Base-by-base conservation (phyloP, 768 basidiomycete genomes). In the Cystobasidium onofrii region DNA sequence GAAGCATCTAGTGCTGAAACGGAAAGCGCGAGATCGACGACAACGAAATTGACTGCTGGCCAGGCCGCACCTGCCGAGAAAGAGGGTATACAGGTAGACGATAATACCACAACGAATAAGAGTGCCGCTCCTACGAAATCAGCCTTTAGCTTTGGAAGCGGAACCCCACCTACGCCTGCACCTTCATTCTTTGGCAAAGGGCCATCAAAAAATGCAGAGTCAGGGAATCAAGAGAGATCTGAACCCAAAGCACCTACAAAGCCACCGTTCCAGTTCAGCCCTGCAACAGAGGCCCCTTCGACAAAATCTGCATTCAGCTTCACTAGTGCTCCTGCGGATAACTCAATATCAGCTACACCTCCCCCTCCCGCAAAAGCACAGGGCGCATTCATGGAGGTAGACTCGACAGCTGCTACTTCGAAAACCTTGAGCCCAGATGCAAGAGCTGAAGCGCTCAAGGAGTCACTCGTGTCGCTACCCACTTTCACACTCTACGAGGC, bases 401-500 rank as follows among this genome's bases (percentile, higher is more conserved):
- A 39, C 23, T 12, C 29, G 20, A 3, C 33, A 13, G 7, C 36
- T 6, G 33, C 69, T 10, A 25, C 17, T 55, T 4, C 62, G 25
- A 18, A 34, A 12, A 20, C 52, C 34, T 12, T 55, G 18, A 10
- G 12, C 17, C 31, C 18, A 34, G 61, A 57, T 31, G 18, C 61
- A 36, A 73, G 23, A 33, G 36, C 57, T 44, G 62, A 31, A 25
- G 71, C 71, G 0, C 61, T 64, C 1, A 17, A 34, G 27, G 39
- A 54, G 18, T n/a, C 69, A 31, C 6, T 54, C 17, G 69, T 60
- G 20, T 33, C 69, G 7, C 25, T 71, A 36, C 69, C 69, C 4
- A 61, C 29, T 18, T 71, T 57, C 39, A 34, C 29, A 10, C 69
- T 71, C 31, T 71, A 33, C 52, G 55, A 71, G 9, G 15, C 36